phyloP scores from a whole-genome alignment of 1,284 basidiomycete genomes.

The Melampsora larici-populina region DNA sequence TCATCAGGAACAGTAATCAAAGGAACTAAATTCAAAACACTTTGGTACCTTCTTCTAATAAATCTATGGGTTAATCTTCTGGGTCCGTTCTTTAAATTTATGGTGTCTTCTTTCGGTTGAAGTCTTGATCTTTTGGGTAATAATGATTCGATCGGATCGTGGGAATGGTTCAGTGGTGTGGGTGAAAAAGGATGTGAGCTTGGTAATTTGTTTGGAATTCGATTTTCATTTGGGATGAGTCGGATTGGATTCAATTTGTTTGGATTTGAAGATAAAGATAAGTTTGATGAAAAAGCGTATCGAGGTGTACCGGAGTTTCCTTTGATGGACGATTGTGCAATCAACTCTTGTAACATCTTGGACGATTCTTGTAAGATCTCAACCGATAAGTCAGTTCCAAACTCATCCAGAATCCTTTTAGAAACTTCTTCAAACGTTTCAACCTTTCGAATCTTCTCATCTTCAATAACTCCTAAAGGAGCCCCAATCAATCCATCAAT shows the following conservation, averaged over 20 bases:
- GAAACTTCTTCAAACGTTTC: too few relatives aligned
- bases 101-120: not conserved
- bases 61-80: slow-evolving; percentile 18
- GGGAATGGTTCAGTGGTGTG: not conserved
- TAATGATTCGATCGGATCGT: slow-evolving; percentile 17
- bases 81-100: slow-evolving; percentile 12
- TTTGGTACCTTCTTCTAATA: slow-evolving; percentile 18
- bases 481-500: slow-evolving; percentile 31
- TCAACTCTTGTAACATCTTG: slow-evolving; percentile 16
- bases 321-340: slow-evolving; percentile 2
- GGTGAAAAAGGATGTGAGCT: slow-evolving; percentile 28
- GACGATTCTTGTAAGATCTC: slow-evolving; percentile 5
- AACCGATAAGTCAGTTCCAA: slow-evolving; percentile 10
- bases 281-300: too few relatives aligned
- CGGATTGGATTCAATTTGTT: not conserved
- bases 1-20: not conserved
- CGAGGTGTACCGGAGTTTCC: slow-evolving; percentile 15
- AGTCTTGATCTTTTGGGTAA: slow-evolving; percentile 24
- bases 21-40: slow-evolving; percentile 8
- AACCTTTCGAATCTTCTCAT: too few relatives aligned
- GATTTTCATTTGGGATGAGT: not conserved
- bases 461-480: not conserved
- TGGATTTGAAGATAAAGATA: too few relatives aligned
- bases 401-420: not conserved
- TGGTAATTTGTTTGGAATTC: slow-evolving; percentile 7